Evolutionary conservation across 768 basidiomycete species (phyloP).

Genomic region (Leccinum subgranulosum): DNA sequence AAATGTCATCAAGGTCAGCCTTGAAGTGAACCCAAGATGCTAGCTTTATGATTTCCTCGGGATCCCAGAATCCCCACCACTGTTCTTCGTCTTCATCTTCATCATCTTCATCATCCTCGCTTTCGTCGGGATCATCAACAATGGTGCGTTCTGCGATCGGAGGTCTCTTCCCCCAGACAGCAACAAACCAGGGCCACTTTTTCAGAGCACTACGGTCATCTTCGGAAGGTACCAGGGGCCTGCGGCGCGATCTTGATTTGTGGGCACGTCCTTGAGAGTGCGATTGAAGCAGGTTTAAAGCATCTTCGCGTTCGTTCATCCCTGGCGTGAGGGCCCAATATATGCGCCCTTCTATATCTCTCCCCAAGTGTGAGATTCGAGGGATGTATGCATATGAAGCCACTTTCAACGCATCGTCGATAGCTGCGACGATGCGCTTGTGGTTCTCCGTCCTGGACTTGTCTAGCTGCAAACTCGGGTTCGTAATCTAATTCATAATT

Average conservation of each 20-base stretch:
- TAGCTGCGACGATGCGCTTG: conserved; percentile 43
- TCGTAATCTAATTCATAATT: not conserved
- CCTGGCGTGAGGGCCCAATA: conserved; percentile 70
- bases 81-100: conserved; percentile 38
- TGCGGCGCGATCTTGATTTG: conserved; percentile 38
- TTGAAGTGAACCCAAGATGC: conserved; percentile 62
- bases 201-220: conserved; percentile 52
- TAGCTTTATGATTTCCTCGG: conserved; percentile 59
- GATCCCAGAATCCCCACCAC: conserved; percentile 80
- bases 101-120: conserved; percentile 20
- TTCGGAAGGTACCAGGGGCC: conserved; percentile 36
- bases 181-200: conserved; percentile 77
- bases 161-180: conserved; percentile 65
- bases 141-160: conserved; percentile 23
- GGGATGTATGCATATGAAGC: conserved; percentile 42
- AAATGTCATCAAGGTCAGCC: conserved; percentile 36
- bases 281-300: conserved; percentile 30
- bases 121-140: conserved; percentile 21
- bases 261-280: conserved; percentile 27
- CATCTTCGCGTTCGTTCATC: conserved; percentile 50
- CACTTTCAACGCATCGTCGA: conserved; percentile 58
- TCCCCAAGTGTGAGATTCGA: conserved; percentile 64
- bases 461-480: conserved; percentile 32
- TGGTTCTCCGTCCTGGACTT: conserved; percentile 47
- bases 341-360: conserved; percentile 59